phyloP scores from a whole-genome alignment of 2,329 filamentous ascomycete species.

The Neonectria magnoliae region DNA sequence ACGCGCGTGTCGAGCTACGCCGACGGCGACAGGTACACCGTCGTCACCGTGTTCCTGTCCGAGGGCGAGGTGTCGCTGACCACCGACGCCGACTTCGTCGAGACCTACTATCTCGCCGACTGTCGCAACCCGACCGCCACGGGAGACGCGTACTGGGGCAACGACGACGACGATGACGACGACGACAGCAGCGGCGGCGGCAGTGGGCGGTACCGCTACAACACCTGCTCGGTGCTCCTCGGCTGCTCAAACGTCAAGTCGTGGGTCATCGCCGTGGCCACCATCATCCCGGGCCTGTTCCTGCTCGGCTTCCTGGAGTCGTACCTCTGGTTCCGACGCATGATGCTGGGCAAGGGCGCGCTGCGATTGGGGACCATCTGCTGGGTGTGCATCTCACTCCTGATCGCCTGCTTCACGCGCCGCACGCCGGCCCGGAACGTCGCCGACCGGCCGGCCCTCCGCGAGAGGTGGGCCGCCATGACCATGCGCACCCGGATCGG shows the following conservation, averaged over 20 bases:
- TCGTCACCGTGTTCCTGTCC: constrained; percentile 28
- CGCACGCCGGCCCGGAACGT: constrained; percentile 17
- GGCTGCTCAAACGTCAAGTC: constrained; percentile 18
- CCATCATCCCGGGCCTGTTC: constrained; percentile 43
- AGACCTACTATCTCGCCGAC: constrained; percentile 30
- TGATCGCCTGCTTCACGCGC: constrained; percentile 29
- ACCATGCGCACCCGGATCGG: constrained; percentile 16
- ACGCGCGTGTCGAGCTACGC: constrained; percentile 9
- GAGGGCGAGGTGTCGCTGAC: constrained; percentile 20
- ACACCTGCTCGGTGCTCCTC: background rate
- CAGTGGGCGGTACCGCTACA: background rate
- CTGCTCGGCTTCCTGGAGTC: constrained; percentile 45
- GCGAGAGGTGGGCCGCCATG: constrained; percentile 26
- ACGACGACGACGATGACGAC: constrained; percentile 7
- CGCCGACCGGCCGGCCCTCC: constrained; percentile 22
- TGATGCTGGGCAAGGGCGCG: constrained; percentile 44
- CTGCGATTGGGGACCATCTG: constrained; percentile 44
- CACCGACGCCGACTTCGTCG: constrained; percentile 22
- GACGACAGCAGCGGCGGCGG: background rate
- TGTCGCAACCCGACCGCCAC: constrained; percentile 32
- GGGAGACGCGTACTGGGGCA: constrained; percentile 17
- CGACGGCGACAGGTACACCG: constrained; percentile 21
- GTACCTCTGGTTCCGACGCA: constrained; percentile 45
- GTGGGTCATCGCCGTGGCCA: constrained; percentile 41
- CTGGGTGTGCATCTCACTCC: constrained; percentile 42